These are phyloP conservation scores for Modicella reniformis DNA, from an alignment of 371 early-diverging fungal species.

Conservation along the genomic window DNA sequence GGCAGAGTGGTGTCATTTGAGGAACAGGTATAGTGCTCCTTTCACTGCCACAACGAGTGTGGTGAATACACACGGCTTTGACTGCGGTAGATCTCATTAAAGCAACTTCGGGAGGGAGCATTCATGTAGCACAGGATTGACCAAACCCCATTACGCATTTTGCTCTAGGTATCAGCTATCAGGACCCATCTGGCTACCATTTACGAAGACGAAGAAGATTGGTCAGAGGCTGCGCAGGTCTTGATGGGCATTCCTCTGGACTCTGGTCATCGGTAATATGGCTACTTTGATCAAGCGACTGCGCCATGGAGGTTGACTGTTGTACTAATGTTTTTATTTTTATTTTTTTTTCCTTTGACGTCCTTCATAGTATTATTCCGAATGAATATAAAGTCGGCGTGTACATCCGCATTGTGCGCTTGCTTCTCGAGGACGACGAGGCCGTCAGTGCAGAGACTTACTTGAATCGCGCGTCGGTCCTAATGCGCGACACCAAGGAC, in stretches of 20 bases:
- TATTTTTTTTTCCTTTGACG: neutral
- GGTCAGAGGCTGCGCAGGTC: constrained; percentile 80
- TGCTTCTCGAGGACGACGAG: constrained; percentile 88
- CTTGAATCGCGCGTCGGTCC: constrained; percentile 80
- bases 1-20: constrained; percentile 86
- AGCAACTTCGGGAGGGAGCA: too few relatives aligned
- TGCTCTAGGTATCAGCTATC: constrained; percentile 71
- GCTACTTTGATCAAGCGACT: constrained; percentile 9
- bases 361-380: constrained; percentile 65
- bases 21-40: constrained; percentile 90
- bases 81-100: too few relatives aligned
- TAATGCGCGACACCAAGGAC: constrained; percentile 70
- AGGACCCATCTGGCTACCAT: constrained; percentile 79
- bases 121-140: too few relatives aligned
- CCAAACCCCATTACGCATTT: neutral
- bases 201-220: constrained; percentile 81
- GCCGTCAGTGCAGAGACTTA: constrained; percentile 82
- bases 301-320: constrained; percentile 16
- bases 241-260: constrained; percentile 87
- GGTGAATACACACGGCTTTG: too few relatives aligned
- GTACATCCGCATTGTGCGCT: constrained; percentile 85
- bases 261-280: constrained; percentile 79
- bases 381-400: constrained; percentile 83
- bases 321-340: neutral
- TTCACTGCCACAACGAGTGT: too few relatives aligned